Percentiles rank a stretch among this genome's conserved stretches.
These are phyloP conservation scores for Austropuccinia psidii DNA, from an alignment of 1,284 basidiomycete genomes.

Conservation along the genomic window DNA sequence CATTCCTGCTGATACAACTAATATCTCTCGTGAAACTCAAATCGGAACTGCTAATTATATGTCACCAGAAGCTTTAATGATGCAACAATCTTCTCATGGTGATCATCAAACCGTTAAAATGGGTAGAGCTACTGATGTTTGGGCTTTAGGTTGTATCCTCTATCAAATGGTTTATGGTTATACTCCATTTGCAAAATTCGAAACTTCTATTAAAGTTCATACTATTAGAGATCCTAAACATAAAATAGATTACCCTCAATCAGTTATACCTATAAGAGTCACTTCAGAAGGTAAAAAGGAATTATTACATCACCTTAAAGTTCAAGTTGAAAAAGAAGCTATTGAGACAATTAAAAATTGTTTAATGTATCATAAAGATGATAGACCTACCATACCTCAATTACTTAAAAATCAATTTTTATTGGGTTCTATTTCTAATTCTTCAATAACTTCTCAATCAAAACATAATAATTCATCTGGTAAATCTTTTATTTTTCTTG, in stretches of 20 bases:
- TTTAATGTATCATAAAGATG: slow-evolving; percentile 63
- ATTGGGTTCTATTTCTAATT: not conserved
- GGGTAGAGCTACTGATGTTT: slow-evolving; percentile 73
- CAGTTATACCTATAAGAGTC: slow-evolving; percentile 55
- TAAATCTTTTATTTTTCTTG: not conserved
- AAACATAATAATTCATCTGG: not conserved
- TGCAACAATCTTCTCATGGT: slow-evolving; percentile 8
- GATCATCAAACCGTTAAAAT: slow-evolving; percentile 40
- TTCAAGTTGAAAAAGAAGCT: slow-evolving; percentile 60
- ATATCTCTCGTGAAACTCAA: slow-evolving; percentile 77
- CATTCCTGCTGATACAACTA: slow-evolving; percentile 92
- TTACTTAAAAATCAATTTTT: slow-evolving; percentile 51
- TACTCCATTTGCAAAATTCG: slow-evolving; percentile 80
- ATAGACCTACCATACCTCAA: slow-evolving; percentile 69
- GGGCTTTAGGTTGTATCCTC: slow-evolving; percentile 92
- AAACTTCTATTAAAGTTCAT: slow-evolving; percentile 78
- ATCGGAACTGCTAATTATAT: slow-evolving; percentile 93
- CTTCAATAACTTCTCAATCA: not conserved
- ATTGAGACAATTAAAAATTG: slow-evolving; percentile 68
- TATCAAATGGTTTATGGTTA: slow-evolving; percentile 93
- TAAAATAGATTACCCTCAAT: slow-evolving; percentile 66
- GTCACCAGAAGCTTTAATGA: slow-evolving; percentile 68
- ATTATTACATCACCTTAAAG: slow-evolving; percentile 58
- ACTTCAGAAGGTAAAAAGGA: slow-evolving; percentile 47
- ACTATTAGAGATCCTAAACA: slow-evolving; percentile 69